Percentiles rank a stretch among this genome's conserved stretches.
These are phyloP conservation scores for Conringia planisiliqua DNA, from an alignment of 345 rosid species.

Conservation along the genomic window DNA sequence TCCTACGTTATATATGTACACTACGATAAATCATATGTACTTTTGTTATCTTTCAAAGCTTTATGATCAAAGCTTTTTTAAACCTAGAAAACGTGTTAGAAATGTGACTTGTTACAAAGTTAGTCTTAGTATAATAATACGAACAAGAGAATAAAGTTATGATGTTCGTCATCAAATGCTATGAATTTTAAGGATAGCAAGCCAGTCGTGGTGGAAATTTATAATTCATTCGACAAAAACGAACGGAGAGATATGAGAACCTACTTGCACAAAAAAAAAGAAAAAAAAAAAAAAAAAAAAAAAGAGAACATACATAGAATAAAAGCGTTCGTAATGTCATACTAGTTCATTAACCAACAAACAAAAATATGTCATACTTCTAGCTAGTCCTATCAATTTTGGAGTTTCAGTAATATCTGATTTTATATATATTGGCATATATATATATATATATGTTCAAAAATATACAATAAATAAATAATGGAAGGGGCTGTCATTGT, in stretches of 20 bases:
- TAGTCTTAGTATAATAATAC: background rate
- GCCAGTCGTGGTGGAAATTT: background rate
- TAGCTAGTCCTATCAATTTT: background rate
- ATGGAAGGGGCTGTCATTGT: slow-evolving; percentile 29
- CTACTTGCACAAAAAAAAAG: too few species aligned
- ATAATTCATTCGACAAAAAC: background rate
- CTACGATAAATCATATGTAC: background rate
- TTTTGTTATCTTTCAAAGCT: background rate
- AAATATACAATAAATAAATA: background rate
- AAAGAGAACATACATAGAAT: background rate
- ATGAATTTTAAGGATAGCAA: background rate
- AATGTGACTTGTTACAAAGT: background rate
- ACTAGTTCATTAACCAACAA: background rate
- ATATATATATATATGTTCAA: background rate
- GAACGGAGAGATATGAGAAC: background rate
- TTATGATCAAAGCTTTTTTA: background rate
- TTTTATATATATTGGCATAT: background rate
- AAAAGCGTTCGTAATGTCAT: background rate
- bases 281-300: too few species aligned
- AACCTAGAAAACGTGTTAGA: background rate
- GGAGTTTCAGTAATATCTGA: background rate
- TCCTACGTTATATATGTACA: background rate
- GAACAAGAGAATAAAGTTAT: background rate
- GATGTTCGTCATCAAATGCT: background rate
- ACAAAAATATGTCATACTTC: background rate